A percentile compares a stretch with the other conserved stretches of the same genome.
These are phyloP conservation scores for Mesembryanthemum crystallinum DNA, from an alignment of 148 eudicot genomes.

Conservation along the genomic window DNA sequence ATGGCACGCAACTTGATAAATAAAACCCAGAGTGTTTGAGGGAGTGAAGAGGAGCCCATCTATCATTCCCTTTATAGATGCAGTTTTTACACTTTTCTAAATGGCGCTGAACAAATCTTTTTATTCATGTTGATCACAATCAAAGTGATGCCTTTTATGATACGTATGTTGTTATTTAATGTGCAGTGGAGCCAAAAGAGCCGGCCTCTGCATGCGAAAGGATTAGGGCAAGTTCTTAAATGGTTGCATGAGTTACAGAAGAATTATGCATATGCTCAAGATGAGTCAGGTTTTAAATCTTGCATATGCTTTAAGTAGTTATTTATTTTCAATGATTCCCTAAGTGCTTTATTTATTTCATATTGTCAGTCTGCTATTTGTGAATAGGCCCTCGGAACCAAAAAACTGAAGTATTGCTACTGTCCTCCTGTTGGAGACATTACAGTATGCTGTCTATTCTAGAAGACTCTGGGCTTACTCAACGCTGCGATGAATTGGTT, in stretches of 20 bases:
- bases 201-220: conserved; percentile 62
- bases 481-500: conserved; percentile 41
- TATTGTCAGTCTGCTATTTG: conserved; percentile 6
- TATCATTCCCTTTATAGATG: neutral
- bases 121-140: neutral
- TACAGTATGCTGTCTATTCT: conserved; percentile 60
- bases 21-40: neutral
- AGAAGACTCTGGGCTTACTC: conserved; percentile 44
- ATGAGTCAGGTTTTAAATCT: conserved; percentile 47
- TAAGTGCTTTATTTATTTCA: neutral
- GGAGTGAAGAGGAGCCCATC: neutral
- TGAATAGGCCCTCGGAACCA: conserved; percentile 42
- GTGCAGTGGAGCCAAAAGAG: conserved; percentile 81
- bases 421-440: conserved; percentile 89
- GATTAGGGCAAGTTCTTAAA: conserved; percentile 52
- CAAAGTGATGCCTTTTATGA: neutral
- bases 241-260: conserved; percentile 57
- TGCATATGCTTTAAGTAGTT: neutral
- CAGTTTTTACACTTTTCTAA: neutral
- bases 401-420: conserved; percentile 52
- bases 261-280: conserved; percentile 26
- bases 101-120: neutral
- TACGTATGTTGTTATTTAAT: conserved; percentile 1
- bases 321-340: neutral
- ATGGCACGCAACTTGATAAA: neutral